A percentile compares a stretch with the other conserved stretches of the same genome.
These are phyloP conservation scores for Barnettozyma californica DNA, from an alignment of 805 yeast species.

Conservation along the genomic window DNA sequence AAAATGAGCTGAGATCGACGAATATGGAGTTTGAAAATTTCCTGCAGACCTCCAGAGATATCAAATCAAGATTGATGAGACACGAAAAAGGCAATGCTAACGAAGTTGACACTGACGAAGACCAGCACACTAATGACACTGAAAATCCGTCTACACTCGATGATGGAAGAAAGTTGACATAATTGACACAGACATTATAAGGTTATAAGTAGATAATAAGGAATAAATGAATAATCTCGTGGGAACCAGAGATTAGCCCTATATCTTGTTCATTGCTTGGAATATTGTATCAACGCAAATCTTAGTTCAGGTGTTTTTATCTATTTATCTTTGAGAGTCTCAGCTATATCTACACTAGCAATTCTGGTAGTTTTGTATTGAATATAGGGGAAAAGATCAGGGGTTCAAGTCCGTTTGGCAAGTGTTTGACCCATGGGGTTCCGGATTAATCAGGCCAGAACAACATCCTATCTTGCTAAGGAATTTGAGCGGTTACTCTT, in stretches of 20 bases:
- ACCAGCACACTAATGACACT: neutral
- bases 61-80: neutral
- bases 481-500: constrained; percentile 62
- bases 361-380: constrained; percentile 38
- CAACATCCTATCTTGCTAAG: constrained; percentile 58
- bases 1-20: constrained; percentile 11
- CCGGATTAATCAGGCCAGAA: constrained; percentile 58
- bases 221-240: constrained; percentile 42
- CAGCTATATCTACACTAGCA: constrained; percentile 73
- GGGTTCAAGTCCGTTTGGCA: constrained; percentile 72
- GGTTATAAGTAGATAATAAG: neutral
- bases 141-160: neutral
- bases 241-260: constrained; percentile 48
- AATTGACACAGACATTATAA: neutral
- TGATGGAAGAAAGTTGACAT: neutral
- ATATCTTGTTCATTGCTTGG: constrained; percentile 73
- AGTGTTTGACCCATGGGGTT: constrained; percentile 68
- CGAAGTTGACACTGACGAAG: neutral
- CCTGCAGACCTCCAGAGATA: neutral
- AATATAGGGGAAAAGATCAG: constrained; percentile 70
- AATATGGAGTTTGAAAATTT: constrained; percentile 15
- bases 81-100: neutral
- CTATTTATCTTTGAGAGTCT: constrained; percentile 86
- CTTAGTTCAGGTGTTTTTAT: constrained; percentile 83
- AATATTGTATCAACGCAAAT: constrained; percentile 91